A percentile compares a stretch with the other conserved stretches of the same genome.
These are phyloP conservation scores for Sarcodon sp. DNA, from an alignment of 768 basidiomycete genomes.

Conservation along the genomic window DNA sequence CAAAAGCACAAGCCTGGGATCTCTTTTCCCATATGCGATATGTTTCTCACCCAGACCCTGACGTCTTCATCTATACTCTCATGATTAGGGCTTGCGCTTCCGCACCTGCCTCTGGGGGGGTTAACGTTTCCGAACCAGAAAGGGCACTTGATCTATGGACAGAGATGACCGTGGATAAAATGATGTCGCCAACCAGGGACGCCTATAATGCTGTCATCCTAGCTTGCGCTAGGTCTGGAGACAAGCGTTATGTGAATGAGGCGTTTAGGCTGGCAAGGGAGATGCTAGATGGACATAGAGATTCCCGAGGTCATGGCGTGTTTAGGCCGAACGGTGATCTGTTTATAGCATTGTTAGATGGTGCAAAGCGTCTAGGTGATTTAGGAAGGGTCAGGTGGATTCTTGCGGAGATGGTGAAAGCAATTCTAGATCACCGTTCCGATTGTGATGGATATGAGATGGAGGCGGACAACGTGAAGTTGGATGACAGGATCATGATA, in stretches of 20 bases:
- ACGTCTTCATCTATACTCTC: slow-evolving; percentile 53
- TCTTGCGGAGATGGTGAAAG: slow-evolving; percentile 66
- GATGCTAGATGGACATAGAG: slow-evolving; percentile 73
- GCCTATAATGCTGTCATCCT: slow-evolving; percentile 78
- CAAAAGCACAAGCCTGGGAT: slow-evolving; percentile 82
- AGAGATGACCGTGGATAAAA: slow-evolving; percentile 76
- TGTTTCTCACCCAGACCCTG: slow-evolving; percentile 77
- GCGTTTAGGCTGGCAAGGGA: slow-evolving; percentile 74
- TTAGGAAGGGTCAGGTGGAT: slow-evolving; percentile 80
- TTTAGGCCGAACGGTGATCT: slow-evolving; percentile 53
- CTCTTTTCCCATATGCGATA: slow-evolving; percentile 95
- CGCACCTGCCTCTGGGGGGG: slow-evolving; percentile 19
- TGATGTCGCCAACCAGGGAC: slow-evolving; percentile 45
- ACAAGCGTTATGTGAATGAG: slow-evolving; percentile 57
- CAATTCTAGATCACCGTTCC: slow-evolving; percentile 11
- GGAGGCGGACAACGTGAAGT: slow-evolving; percentile 17
- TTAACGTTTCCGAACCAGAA: slow-evolving; percentile 64
- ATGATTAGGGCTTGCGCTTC: slow-evolving; percentile 86
- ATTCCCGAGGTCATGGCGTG: slow-evolving; percentile 42
- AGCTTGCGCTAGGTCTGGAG: slow-evolving; percentile 61
- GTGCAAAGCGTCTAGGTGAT: slow-evolving; percentile 80
- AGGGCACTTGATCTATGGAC: slow-evolving; percentile 87
- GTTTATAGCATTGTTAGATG: slow-evolving; percentile 80
- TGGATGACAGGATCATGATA: slow-evolving; percentile 63
- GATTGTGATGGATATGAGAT: slow-evolving; percentile 9